Evolutionary conservation across 257 asterid species (phyloP).

Genomic region (Plantago elongata): DNA sequence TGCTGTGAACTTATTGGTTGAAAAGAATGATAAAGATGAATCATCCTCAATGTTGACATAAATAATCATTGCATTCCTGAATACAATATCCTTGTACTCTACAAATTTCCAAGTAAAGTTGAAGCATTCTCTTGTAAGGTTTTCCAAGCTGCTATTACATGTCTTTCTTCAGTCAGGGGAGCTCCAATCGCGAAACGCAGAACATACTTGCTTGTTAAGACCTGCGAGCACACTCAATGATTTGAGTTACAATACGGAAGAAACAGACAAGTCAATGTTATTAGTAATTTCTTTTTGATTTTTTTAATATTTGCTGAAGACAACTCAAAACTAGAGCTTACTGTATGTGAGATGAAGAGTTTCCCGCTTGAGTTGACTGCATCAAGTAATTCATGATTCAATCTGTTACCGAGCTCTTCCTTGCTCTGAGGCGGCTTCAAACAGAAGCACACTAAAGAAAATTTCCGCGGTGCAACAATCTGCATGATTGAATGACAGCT

Average conservation of each 20-base stretch:
- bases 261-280: background rate
- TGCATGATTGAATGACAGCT: conserved; percentile 25
- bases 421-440: conserved; percentile 39
- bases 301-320: background rate
- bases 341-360: conserved; percentile 87
- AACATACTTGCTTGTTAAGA: conserved; percentile 48
- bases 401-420: conserved; percentile 40
- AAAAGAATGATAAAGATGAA: too few species aligned
- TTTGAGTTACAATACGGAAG: background rate
- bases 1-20: too few species aligned
- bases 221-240: conserved; percentile 26
- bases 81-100: background rate
- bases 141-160: conserved; percentile 66
- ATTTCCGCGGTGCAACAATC: conserved; percentile 69
- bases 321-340: conserved; percentile 21
- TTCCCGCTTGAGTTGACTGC: conserved; percentile 77
- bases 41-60: too few species aligned
- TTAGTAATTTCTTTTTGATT: background rate
- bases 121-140: conserved; percentile 67
- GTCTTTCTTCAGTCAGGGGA: conserved; percentile 80
- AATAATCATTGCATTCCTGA: too few species aligned
- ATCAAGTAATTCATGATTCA: conserved; percentile 66
- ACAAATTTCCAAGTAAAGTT: conserved; percentile 23
- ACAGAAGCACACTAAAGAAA: conserved; percentile 80
- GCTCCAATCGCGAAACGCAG: conserved; percentile 78